Conservation (phyloP, 352 stramenopile genomes). For the Globisporangium viniferum region DNA sequence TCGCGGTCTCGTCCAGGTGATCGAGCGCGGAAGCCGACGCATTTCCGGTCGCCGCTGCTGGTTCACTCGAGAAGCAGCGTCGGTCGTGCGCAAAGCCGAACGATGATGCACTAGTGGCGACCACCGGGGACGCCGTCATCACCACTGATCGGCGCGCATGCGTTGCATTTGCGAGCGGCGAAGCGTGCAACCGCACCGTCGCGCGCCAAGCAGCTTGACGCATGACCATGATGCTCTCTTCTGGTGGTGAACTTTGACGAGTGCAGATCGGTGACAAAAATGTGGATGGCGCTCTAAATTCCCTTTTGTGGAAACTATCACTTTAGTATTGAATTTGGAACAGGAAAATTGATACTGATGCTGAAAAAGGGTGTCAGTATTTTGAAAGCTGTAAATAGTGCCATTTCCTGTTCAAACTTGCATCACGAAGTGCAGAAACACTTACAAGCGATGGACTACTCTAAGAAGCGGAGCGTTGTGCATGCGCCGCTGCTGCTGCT, state of each 20-base stretch:
- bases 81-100: constrained; percentile 22
- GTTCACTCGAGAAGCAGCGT: constrained; percentile 26
- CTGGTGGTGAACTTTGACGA: not conserved
- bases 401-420: not conserved
- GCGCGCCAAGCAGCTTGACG: constrained; percentile 3
- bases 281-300: not conserved
- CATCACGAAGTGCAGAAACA: too few species aligned
- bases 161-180: not conserved
- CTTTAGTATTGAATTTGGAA: not conserved
- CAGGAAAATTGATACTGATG: not conserved
- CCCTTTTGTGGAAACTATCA: not conserved
- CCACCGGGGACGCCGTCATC: not conserved
- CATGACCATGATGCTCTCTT: constrained; percentile 4
- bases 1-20: constrained; percentile 27
- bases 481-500: not conserved
- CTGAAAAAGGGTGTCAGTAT: constrained; percentile 2
- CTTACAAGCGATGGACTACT: not conserved
- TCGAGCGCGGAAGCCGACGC: constrained; percentile 6
- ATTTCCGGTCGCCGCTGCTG: not conserved
- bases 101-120: not conserved
- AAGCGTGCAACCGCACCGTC: not conserved
- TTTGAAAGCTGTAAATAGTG: not conserved
- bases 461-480: not conserved
- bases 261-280: constrained; percentile 6
- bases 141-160: not conserved